Percentiles rank a stretch among this genome's conserved stretches.
Evolutionary conservation across 2,329 filamentous ascomycete genomes (phyloP).

Genomic region (Pseudogymnoascus sp.): DNA sequence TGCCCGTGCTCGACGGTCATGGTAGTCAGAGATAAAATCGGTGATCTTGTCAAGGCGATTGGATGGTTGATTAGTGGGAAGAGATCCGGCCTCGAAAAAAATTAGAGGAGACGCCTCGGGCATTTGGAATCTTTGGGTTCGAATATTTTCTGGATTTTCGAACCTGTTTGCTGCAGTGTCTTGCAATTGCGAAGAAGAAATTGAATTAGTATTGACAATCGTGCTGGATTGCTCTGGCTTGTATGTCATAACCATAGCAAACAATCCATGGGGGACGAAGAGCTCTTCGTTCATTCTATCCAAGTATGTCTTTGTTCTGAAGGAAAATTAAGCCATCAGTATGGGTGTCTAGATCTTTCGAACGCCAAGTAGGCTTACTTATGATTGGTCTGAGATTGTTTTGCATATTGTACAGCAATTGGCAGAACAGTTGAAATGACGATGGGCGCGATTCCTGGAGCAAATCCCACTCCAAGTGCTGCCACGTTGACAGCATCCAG

Average conservation of each 20-base stretch:
- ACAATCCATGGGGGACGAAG: slow-evolving; percentile 52
- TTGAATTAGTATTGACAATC: slow-evolving; percentile 3
- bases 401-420: slow-evolving; percentile 36
- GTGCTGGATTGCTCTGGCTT: slow-evolving; percentile 33
- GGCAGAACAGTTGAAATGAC: slow-evolving; percentile 40
- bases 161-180: not conserved
- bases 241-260: slow-evolving; percentile 49
- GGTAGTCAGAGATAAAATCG: slow-evolving; percentile 24
- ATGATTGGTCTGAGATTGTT: slow-evolving; percentile 28
- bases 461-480: slow-evolving; percentile 34
- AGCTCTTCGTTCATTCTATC: slow-evolving; percentile 50
- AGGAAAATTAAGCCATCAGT: slow-evolving; percentile 13
- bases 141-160: not conserved
- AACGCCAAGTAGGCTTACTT: slow-evolving; percentile 17
- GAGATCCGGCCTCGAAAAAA: slow-evolving; percentile 27
- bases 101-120: slow-evolving; percentile 36
- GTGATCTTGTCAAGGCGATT: slow-evolving; percentile 13
- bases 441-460: slow-evolving; percentile 37
- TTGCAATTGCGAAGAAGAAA: not conserved
- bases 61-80: not conserved
- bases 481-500: slow-evolving; percentile 39
- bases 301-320: slow-evolving; percentile 44
- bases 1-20: slow-evolving; percentile 22
- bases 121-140: slow-evolving; percentile 22
- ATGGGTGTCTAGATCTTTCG: not conserved